Evolutionary conservation across 1,284 basidiomycete genomes (phyloP).

Genomic region (Papiliotrema laurentii): DNA sequence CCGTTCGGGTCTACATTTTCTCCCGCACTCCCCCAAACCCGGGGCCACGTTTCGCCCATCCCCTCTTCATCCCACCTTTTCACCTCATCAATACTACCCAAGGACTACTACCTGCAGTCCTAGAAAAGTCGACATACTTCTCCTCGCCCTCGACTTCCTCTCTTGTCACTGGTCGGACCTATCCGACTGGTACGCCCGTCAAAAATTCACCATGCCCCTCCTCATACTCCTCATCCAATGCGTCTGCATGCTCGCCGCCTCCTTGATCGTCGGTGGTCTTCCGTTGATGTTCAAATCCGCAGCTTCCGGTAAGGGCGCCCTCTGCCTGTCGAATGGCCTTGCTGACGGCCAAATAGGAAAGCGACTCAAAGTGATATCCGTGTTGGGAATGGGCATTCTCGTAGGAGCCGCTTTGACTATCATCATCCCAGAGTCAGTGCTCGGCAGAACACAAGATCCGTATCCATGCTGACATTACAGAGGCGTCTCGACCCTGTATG

Average conservation of each 20-base stretch:
- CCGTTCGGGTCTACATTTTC: not conserved
- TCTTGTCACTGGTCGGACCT: not conserved
- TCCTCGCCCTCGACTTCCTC: too few species aligned
- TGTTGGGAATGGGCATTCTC: constrained; percentile 74
- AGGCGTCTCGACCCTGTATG: constrained; percentile 48
- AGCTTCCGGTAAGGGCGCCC: constrained; percentile 63
- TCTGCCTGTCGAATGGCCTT: constrained; percentile 1
- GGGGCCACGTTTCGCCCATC: not conserved
- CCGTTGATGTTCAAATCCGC: constrained; percentile 61
- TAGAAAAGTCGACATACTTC: not conserved
- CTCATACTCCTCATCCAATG: constrained; percentile 58
- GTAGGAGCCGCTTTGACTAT: constrained; percentile 83
- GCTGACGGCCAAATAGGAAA: constrained; percentile 50
- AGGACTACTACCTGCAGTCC: not conserved
- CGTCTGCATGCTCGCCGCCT: constrained; percentile 63
- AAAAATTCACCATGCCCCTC: constrained; percentile 41
- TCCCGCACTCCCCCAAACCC: not conserved
- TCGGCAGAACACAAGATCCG: too few species aligned
- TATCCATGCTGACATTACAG: constrained; percentile 28
- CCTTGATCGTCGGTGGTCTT: constrained; percentile 66
- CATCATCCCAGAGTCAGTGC: constrained; percentile 79
- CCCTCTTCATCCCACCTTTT: not conserved
- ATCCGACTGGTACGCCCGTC: not conserved
- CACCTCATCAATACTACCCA: not conserved
- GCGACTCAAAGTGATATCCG: constrained; percentile 59